phyloP scores from a whole-genome alignment of 2,329 filamentous ascomycete genomes.

The Trichoderma hamatum region DNA sequence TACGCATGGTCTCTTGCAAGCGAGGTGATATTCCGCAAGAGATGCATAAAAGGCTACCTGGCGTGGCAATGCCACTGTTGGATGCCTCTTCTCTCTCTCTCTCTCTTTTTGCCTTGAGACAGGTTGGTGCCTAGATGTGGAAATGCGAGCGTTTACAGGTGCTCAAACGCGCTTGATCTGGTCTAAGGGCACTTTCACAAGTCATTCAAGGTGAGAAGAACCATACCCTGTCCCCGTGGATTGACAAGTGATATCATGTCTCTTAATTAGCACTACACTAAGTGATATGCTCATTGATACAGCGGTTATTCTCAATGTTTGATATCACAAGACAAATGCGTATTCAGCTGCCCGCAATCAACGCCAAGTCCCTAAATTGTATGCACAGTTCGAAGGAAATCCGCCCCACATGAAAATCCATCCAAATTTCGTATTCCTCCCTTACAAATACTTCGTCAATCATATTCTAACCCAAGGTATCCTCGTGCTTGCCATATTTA shows the following conservation, averaged over 20 bases:
- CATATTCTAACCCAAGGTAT: too few species aligned
- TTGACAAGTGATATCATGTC: neutral
- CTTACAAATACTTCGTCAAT: too few species aligned
- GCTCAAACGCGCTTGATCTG: neutral
- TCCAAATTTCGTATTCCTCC: neutral
- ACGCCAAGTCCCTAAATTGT: neutral
- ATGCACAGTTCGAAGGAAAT: neutral
- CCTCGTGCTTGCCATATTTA: too few species aligned
- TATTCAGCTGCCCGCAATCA: neutral
- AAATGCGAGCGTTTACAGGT: neutral
- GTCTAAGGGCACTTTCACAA: neutral
- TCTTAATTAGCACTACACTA: neutral
- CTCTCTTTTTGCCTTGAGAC: neutral
- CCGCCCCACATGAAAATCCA: neutral
- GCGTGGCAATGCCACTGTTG: neutral
- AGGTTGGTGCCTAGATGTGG: neutral
- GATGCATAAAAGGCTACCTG: too few species aligned
- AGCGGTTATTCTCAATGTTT: neutral
- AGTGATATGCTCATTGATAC: too few species aligned
- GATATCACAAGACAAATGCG: neutral
- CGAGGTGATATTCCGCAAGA: neutral
- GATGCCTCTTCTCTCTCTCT: too few species aligned
- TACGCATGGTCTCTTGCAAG: neutral
- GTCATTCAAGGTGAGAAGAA: neutral
- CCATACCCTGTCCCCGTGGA: neutral